A percentile compares a stretch with the other conserved stretches of the same genome.
phyloP scores from a whole-genome alignment of 176 grass and related monocot species.

The Aegilops speltoides region DNA sequence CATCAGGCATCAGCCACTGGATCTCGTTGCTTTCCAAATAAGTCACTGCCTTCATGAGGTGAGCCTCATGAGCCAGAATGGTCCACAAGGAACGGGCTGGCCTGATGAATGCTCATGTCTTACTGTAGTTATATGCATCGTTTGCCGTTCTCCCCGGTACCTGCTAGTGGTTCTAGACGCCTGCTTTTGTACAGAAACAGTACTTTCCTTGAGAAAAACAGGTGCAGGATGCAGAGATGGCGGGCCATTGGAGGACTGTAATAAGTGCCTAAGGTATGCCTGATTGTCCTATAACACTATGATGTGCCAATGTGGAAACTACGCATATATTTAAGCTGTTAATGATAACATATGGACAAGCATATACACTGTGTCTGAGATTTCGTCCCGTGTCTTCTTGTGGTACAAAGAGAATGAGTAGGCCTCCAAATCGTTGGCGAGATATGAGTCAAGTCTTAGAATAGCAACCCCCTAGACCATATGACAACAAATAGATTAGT shows the following conservation, averaged over 20 bases:
- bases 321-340: constrained; percentile 3
- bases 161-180: constrained; percentile 24
- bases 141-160: constrained; percentile 14
- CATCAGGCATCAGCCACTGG: constrained; percentile 38
- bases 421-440: neutral
- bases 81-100: constrained; percentile 40
- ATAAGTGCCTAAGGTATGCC: constrained; percentile 25
- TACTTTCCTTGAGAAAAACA: constrained; percentile 36
- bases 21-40: constrained; percentile 50
- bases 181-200: constrained; percentile 30
- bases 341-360: neutral
- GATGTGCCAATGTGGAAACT: constrained; percentile 14
- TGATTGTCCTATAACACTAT: neutral
- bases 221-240: neutral
- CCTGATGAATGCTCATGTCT: constrained; percentile 33
- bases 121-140: constrained; percentile 15
- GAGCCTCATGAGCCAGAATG: constrained; percentile 35
- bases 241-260: constrained; percentile 22
- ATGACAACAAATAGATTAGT: neutral
- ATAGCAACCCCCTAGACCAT: constrained; percentile 20
- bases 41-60: constrained; percentile 45
- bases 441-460: neutral
- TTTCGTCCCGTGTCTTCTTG: neutral
- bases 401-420: neutral
- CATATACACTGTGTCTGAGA: neutral